A percentile compares a stretch with the other conserved stretches of the same genome.
Evolutionary conservation across 345 rosid genomes (phyloP).

Genomic region (Ceriops zippeliana): DNA sequence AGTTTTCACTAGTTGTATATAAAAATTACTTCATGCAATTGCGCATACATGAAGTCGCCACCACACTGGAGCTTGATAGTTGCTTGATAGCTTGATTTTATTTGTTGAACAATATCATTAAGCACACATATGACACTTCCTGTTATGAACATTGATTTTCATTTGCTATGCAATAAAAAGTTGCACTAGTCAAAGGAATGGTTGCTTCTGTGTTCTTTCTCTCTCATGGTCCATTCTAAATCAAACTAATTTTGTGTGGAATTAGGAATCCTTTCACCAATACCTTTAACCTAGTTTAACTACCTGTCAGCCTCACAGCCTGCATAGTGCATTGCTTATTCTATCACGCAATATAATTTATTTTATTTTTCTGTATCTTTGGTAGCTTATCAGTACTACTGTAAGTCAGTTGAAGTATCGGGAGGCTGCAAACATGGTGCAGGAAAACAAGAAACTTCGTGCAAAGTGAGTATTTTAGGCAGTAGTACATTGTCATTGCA

Average conservation of each 20-base stretch:
- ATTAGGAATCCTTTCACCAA: not conserved
- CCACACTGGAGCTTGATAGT: too few relatives aligned
- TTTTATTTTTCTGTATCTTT: not conserved
- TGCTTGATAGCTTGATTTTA: too few relatives aligned
- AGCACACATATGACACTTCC: too few relatives aligned
- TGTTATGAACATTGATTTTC: too few relatives aligned
- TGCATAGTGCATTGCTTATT: not conserved
- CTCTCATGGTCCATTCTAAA: too few relatives aligned
- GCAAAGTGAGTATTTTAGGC: slow-evolving; percentile 47
- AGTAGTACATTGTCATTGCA: slow-evolving; percentile 2
- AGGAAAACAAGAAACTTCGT: slow-evolving; percentile 60
- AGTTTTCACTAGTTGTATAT: too few relatives aligned
- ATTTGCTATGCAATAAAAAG: too few relatives aligned
- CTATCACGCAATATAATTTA: not conserved
- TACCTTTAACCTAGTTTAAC: not conserved
- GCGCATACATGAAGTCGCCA: too few relatives aligned
- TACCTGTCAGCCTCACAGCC: not conserved
- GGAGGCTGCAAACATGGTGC: slow-evolving; percentile 46
- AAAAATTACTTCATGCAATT: not conserved
- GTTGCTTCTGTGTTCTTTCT: not conserved
- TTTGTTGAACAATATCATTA: too few relatives aligned
- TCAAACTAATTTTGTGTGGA: not conserved
- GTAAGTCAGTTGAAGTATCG: slow-evolving; percentile 26
- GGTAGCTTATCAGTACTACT: slow-evolving; percentile 27
- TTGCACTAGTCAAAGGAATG: too few relatives aligned